Percentiles rank a stretch among this genome's conserved stretches.
These are phyloP conservation scores for Venturia nashicola DNA, from an alignment of 2,329 filamentous ascomycete genomes.

Conservation along the genomic window DNA sequence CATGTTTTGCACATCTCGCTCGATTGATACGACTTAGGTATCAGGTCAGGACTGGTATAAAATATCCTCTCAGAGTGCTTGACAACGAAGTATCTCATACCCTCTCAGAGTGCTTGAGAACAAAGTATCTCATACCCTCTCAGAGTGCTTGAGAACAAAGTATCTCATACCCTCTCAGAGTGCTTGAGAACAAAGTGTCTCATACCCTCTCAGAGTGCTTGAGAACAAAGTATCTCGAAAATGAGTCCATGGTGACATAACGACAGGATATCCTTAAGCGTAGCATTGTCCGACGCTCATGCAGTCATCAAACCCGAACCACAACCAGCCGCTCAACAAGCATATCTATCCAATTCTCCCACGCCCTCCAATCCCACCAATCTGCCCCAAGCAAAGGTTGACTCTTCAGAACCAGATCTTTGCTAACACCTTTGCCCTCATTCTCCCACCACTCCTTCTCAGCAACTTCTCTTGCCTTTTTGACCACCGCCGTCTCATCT, in stretches of 20 bases:
- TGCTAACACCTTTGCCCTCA: conserved; percentile 9
- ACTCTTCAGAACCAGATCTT: not conserved
- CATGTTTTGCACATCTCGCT: not conserved
- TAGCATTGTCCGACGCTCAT: not conserved
- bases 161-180: not conserved
- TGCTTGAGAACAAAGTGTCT: not conserved
- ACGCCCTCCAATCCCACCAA: conserved; percentile 9
- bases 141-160: not conserved
- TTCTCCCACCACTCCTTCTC: conserved; percentile 34
- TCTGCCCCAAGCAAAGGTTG: not conserved
- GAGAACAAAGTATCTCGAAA: not conserved
- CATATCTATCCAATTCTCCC: conserved; percentile 14
- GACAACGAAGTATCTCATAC: not conserved
- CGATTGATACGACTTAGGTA: not conserved
- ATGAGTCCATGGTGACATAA: not conserved
- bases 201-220: not conserved
- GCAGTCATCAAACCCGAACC: not conserved
- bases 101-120: not conserved
- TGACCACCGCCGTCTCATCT: conserved; percentile 32
- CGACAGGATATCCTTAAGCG: not conserved
- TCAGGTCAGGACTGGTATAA: not conserved
- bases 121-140: not conserved
- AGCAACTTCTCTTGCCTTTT: conserved; percentile 28
- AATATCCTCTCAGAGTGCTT: not conserved
- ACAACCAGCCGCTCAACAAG: conserved; percentile 14